A percentile compares a stretch with the other conserved stretches of the same genome.
Conservation (phyloP, 2,329 filamentous ascomycete species). For the Colletotrichum tanaceti region DNA sequence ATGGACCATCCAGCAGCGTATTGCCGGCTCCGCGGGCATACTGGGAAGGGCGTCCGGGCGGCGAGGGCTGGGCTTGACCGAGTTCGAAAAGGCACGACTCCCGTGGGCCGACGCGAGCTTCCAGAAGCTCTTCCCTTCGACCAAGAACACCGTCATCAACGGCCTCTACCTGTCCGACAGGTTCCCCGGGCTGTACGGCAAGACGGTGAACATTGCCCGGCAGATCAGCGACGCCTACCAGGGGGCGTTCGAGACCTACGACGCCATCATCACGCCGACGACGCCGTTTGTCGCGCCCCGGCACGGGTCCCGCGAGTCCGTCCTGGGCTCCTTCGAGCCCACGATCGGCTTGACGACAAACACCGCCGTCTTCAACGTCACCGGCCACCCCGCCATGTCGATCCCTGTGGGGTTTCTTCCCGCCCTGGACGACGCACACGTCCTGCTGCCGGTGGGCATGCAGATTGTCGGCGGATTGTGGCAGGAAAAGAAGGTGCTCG, state of each 20-base stretch:
- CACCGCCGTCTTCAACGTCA: conserved; percentile 67
- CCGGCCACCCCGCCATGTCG: conserved; percentile 66
- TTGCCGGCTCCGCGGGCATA: conserved; percentile 56
- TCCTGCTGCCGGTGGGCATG: conserved; percentile 63
- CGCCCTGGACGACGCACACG: conserved; percentile 51
- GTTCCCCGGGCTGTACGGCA: conserved; percentile 60
- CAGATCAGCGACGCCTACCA: conserved; percentile 61
- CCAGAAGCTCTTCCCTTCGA: conserved; percentile 62
- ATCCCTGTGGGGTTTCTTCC: conserved; percentile 62
- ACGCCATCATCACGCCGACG: conserved; percentile 61
- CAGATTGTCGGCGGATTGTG: conserved; percentile 66
- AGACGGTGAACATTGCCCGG: conserved; percentile 60
- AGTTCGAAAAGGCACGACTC: conserved; percentile 61
- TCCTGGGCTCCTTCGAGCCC: conserved; percentile 59
- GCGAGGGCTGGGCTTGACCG: conserved; percentile 60
- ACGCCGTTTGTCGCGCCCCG: conserved; percentile 60
- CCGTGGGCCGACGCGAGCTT: conserved; percentile 61
- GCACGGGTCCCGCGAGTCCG: conserved; percentile 53
- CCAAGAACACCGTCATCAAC: conserved; percentile 66
- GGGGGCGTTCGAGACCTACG: conserved; percentile 52
- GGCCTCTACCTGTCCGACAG: conserved; percentile 58
- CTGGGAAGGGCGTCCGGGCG: conserved; percentile 59
- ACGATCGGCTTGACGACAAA: conserved; percentile 67
- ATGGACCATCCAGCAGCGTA: conserved; percentile 62
- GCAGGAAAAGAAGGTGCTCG: conserved; percentile 60